Base-by-base conservation (phyloP, 225 moss, liverwort and hornwort species). In the Rhytidiadelphus loreus region DNA sequence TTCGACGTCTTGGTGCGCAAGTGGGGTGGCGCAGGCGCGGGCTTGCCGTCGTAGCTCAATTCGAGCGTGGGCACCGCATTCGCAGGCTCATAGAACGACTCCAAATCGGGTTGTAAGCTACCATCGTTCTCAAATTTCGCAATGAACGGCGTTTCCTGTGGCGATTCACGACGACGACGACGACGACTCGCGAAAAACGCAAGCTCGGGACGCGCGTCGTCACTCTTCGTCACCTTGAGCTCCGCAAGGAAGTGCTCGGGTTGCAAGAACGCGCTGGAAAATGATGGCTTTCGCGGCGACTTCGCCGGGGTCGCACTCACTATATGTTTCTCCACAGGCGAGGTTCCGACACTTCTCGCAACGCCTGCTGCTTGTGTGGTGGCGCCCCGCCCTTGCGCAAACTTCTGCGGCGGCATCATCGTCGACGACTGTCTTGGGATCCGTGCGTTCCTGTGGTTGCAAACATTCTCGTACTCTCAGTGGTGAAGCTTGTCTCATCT, bases 231-330 rank as follows among this genome's bases (percentile, higher is more conserved):
- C 11, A 85, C 84, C 53, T 77, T 76, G 6, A 91, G 87, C 76
- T 92, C 89, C 29, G 89, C 78, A n/a, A 87, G 82, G 73, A 89
- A 87, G 48, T 90, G 91, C 30, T 92, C 92, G 56, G 89, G 89
- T 89, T 90, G 90, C 90, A 87, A 78, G 60, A 89, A 92, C 41
- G 87, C 63, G 64, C 85, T 87, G 39, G 85, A 81, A 32, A 82
- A 32, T 33, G 82, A 82, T 13, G 71, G 86, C 39, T 29, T 39
- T 22, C 71, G 57, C 21, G 30, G 30, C 26, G 57, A 39, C 87
- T 60, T 70, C 60, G 74, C 84, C 39, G 75, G 55, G 56, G 62
- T 56, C 68, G 58, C 43, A 44, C 72, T 72, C 71, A 83, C 71
- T 32, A 83, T 44, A 52, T 85, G 78, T 41, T 91, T 86, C 89